A percentile compares a stretch with the other conserved stretches of the same genome.
Evolutionary conservation across 2,329 filamentous ascomycete species (phyloP).

Genomic region (Calonectria ilicicola): DNA sequence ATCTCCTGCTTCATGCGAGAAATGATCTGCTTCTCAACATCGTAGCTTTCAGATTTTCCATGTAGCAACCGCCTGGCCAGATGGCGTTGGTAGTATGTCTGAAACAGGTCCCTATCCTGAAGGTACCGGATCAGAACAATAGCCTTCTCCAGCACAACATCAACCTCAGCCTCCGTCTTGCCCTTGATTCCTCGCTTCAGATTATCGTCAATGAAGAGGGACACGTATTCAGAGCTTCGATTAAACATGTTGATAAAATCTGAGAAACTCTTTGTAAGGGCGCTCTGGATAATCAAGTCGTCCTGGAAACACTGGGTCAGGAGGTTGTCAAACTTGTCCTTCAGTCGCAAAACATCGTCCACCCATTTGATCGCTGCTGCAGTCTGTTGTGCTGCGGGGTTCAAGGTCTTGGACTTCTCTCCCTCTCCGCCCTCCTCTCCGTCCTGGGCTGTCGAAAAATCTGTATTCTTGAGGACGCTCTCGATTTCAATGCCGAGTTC

Average conservation of each 20-base stretch:
- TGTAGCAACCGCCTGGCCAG: slow-evolving; percentile 88
- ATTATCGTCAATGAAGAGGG: slow-evolving; percentile 96
- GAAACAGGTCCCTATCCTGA: slow-evolving; percentile 92
- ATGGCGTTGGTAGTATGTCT: slow-evolving; percentile 98
- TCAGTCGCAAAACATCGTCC: slow-evolving; percentile 86
- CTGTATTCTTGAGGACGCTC: slow-evolving; percentile 67
- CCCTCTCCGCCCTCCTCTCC: slow-evolving; percentile 62
- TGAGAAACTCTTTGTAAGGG: slow-evolving; percentile 87
- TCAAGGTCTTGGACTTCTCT: slow-evolving; percentile 50
- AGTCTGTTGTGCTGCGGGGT: slow-evolving; percentile 80
- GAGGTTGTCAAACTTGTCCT: slow-evolving; percentile 89
- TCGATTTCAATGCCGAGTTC: slow-evolving; percentile 89
- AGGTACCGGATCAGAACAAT: slow-evolving; percentile 90
- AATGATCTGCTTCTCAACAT: slow-evolving; percentile 96
- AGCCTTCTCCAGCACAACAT: slow-evolving; percentile 86
- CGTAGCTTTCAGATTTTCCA: slow-evolving; percentile 89
- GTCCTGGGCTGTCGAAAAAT: slow-evolving; percentile 59
- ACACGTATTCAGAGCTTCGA: slow-evolving; percentile 91
- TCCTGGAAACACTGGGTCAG: slow-evolving; percentile 78
- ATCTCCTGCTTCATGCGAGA: slow-evolving; percentile 97
- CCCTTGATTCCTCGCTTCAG: slow-evolving; percentile 94
- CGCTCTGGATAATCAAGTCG: slow-evolving; percentile 83
- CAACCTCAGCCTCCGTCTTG: slow-evolving; percentile 90
- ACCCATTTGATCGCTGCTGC: slow-evolving; percentile 94
- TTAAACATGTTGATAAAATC: slow-evolving; percentile 94